Evolutionary conservation across 305 asterid genomes (phyloP).

Genomic region (Solanum hybrid): DNA sequence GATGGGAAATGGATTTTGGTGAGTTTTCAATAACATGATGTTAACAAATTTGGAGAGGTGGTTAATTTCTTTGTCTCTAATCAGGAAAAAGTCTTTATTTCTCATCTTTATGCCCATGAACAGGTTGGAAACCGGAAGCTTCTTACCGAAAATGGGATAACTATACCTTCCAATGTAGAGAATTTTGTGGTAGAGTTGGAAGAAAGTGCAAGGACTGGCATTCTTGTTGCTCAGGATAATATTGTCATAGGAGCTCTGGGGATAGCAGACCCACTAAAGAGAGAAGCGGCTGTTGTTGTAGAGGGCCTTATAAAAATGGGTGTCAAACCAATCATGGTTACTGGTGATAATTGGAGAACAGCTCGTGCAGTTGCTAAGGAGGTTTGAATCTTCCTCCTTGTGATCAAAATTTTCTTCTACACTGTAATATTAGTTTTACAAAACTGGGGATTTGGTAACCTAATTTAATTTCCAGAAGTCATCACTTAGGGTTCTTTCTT

Average conservation of each 20-base stretch:
- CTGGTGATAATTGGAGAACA: slow-evolving; percentile 99
- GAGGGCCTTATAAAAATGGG: slow-evolving; percentile 96
- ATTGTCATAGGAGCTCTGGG: slow-evolving; percentile 77
- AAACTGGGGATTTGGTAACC: background rate
- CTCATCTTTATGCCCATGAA: background rate
- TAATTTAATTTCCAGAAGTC: background rate
- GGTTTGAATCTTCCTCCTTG: slow-evolving; percentile 32
- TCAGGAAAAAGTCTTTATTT: background rate
- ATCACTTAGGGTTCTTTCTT: background rate
- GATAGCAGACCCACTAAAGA: slow-evolving; percentile 91
- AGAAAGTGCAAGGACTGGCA: slow-evolving; percentile 89
- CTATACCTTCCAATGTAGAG: slow-evolving; percentile 54
- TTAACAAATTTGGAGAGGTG: background rate
- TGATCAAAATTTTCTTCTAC: background rate
- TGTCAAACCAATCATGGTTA: slow-evolving; percentile 85
- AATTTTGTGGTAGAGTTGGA: slow-evolving; percentile 75
- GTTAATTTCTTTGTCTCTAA: background rate
- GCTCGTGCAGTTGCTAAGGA: slow-evolving; percentile 97
- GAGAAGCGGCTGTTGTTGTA: slow-evolving; percentile 93
- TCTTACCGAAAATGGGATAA: slow-evolving; percentile 52
- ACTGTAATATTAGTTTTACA: background rate
- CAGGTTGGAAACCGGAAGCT: slow-evolving; percentile 93
- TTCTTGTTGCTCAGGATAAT: slow-evolving; percentile 61
- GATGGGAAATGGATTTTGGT: slow-evolving; percentile 73
- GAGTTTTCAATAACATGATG: slow-evolving; percentile 18